Percentiles rank a stretch among this genome's conserved stretches.
These are phyloP conservation scores for Cutaneotrichosporon sp. DNA, from an alignment of 1,284 basidiomycete species.

Conservation along the genomic window DNA sequence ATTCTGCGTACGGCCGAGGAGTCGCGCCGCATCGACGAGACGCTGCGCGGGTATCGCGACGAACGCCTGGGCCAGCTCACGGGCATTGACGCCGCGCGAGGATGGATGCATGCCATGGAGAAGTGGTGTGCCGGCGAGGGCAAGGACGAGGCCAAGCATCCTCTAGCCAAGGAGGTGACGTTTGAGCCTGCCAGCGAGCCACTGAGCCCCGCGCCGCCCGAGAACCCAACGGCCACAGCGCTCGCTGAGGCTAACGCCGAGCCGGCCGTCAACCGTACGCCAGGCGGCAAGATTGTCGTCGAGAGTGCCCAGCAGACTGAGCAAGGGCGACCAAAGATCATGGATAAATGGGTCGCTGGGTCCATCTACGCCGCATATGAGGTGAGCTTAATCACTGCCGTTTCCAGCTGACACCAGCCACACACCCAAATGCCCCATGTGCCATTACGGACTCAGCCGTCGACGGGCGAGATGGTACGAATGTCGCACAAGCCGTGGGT, in stretches of 20 bases:
- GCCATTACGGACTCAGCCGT: conserved; percentile 41
- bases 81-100: conserved; percentile 27
- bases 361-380: conserved; percentile 37
- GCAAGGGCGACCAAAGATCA: conserved; percentile 6
- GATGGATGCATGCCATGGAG: conserved; percentile 35
- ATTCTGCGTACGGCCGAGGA: conserved; percentile 70
- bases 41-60: conserved; percentile 60
- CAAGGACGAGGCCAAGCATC: conserved; percentile 3
- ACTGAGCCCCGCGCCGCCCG: conserved; percentile 14
- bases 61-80: conserved; percentile 55
- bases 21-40: conserved; percentile 58
- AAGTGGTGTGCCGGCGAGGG: conserved; percentile 11
- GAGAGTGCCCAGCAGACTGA: conserved; percentile 19
- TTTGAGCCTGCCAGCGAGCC: conserved; percentile 15
- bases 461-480: conserved; percentile 17
- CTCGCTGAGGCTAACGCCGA: conserved; percentile 6
- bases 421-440: conserved; percentile 46
- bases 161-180: conserved; percentile 17
- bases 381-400: conserved; percentile 20
- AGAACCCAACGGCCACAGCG: conserved; percentile 3
- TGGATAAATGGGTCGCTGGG: conserved; percentile 29
- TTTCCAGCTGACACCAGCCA: conserved; percentile 25
- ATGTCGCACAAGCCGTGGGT: conserved; percentile 34
- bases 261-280: conserved; percentile 3
- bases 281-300: conserved; percentile 26